phyloP scores from a whole-genome alignment of 2,329 filamentous ascomycete species.

The Nemania sp. region DNA sequence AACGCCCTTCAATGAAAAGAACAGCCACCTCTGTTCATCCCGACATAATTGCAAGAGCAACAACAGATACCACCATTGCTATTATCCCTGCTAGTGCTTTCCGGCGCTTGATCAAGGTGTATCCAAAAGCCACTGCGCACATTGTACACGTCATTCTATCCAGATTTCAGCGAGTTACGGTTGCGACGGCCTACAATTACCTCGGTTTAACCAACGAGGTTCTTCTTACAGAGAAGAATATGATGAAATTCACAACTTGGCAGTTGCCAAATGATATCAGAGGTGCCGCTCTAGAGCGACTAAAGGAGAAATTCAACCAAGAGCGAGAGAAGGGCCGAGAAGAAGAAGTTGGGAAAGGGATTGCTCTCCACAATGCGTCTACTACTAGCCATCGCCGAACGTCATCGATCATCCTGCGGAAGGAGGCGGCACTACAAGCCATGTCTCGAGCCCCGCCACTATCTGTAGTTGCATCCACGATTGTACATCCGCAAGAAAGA shows the following conservation, averaged over 20 bases:
- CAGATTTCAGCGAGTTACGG: slow-evolving; percentile 88
- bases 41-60: slow-evolving; percentile 94
- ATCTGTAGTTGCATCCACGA: slow-evolving; percentile 48
- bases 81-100: slow-evolving; percentile 98
- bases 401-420: slow-evolving; percentile 74
- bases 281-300: slow-evolving; percentile 76
- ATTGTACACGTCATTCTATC: slow-evolving; percentile 98
- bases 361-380: slow-evolving; percentile 85
- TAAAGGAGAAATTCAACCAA: slow-evolving; percentile 90
- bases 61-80: slow-evolving; percentile 95
- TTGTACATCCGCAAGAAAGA: slow-evolving; percentile 47
- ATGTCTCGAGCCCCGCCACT: slow-evolving; percentile 53
- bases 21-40: slow-evolving; percentile 82
- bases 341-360: slow-evolving; percentile 86
- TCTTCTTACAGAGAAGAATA: slow-evolving; percentile 86
- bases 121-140: slow-evolving; percentile 93
- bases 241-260: slow-evolving; percentile 89
- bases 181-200: slow-evolving; percentile 93
- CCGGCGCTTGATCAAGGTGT: slow-evolving; percentile 85
- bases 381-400: slow-evolving; percentile 65
- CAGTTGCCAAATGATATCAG: slow-evolving; percentile 90
- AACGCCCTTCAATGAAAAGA: slow-evolving; percentile 50
- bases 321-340: slow-evolving; percentile 81
- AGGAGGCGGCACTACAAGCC: slow-evolving; percentile 76
- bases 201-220: slow-evolving; percentile 91